Base-by-base conservation (phyloP, 352 stramenopile species). In the Phytopythium sindhum region DNA sequence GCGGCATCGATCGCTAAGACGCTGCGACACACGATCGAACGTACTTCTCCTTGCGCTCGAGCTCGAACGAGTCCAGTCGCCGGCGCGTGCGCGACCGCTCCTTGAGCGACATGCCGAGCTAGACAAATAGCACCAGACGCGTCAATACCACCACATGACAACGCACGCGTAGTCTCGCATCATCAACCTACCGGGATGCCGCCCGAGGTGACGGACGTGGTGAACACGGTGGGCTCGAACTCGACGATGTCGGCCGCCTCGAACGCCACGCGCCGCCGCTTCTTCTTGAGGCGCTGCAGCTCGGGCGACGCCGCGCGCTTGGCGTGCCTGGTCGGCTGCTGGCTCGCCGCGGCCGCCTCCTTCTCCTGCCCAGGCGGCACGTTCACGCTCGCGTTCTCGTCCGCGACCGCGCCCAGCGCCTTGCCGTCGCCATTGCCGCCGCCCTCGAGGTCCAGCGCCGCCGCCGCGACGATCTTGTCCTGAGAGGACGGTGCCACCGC, bases 241-340 rank as follows among this genome's bases (percentile, higher is more conserved):
- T 94, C 85, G 51, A 92, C 82, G 42, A 94, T 92, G n/a, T 94
- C 85, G 1, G 85, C 85, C 14, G 77, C 75, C 69, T 94, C 85
- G 63, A 94, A 94, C 5, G 63, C 80, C 48, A 94, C 85, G 56
- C 81, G 80, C 24, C 77, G 73, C 23, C 80, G 75, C 60, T 91
- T 91, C 61, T 90, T 88, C 47, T 41, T 70, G 53, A 64, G 57
- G 14, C 79, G 80, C 59, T 56, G 70, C 57, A 84, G 71, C 11
- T 54, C 37, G 5, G 45, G 26, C 17, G 14, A 39, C 26, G 47
- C 24, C 51, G 11, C 48, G 41, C 54, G 51, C 45, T 52, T 52
- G 6, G 29, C 65, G 57, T 60, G 69, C 41, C 21, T 31, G 19
- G 8, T 55, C 26, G 56, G 47, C 52, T 35, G 37, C 55, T 50